phyloP scores from a whole-genome alignment of 805 yeast genomes.

The Kodamaea restingae region DNA sequence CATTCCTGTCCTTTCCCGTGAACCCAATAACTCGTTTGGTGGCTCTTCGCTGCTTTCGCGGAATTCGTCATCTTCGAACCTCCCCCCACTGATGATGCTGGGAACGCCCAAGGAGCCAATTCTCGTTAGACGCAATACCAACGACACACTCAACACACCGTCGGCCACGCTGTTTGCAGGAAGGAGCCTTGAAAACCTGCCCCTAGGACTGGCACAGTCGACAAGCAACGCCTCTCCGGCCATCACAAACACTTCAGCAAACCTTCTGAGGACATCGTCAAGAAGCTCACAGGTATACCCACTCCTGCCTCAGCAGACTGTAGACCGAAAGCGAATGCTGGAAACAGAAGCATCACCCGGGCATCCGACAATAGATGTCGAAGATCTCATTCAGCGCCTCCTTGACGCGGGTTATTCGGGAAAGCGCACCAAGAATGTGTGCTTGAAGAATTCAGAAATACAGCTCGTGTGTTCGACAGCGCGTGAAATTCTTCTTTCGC shows the following conservation, averaged over 20 bases:
- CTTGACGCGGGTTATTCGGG: constrained; percentile 96
- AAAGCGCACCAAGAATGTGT: constrained; percentile 82
- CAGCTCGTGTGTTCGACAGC: constrained; percentile 82
- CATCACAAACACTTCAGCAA: constrained; percentile 6
- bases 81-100: constrained; percentile 68
- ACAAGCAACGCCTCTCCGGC: constrained; percentile 16
- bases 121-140: constrained; percentile 50
- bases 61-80: constrained; percentile 13
- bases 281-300: constrained; percentile 20
- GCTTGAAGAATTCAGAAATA: constrained; percentile 87
- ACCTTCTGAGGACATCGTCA: constrained; percentile 20
- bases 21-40: neutral
- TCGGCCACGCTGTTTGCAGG: constrained; percentile 7
- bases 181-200: constrained; percentile 9
- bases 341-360: neutral
- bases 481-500: constrained; percentile 82
- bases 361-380: constrained; percentile 50
- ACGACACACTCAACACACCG: constrained; percentile 23
- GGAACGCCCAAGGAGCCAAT: constrained; percentile 74
- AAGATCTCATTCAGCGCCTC: constrained; percentile 83
- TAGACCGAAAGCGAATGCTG: constrained; percentile 1
- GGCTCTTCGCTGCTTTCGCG: constrained; percentile 1
- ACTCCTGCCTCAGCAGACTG: constrained; percentile 17
- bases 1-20: constrained; percentile 5
- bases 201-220: constrained; percentile 10